Evolutionary conservation across 2,329 filamentous ascomycete species (phyloP).

Genomic region (Fusarium sp.): DNA sequence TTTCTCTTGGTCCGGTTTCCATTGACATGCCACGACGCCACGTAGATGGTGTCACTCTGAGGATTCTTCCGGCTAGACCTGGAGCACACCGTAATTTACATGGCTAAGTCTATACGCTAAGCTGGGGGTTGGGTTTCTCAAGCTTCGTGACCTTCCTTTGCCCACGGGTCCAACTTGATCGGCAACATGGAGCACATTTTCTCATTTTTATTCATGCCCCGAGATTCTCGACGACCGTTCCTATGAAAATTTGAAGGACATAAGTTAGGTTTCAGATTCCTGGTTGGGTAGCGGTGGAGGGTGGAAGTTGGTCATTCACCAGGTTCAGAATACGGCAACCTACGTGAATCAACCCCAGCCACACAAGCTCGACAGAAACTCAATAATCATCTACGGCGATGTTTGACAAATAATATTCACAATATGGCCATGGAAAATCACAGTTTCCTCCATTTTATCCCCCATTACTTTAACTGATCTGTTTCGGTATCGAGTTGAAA

Average conservation of each 20-base stretch:
- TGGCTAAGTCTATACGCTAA: not conserved
- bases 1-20: slow-evolving; percentile 2
- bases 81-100: slow-evolving; percentile 25
- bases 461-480: not conserved
- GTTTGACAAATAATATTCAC: not conserved
- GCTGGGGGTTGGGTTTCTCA: not conserved
- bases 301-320: not conserved
- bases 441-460: not conserved
- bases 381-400: not conserved
- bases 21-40: slow-evolving; percentile 1
- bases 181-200: not conserved
- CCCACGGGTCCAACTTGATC: not conserved
- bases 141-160: not conserved
- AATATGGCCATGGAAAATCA: not conserved
- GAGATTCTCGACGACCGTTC: not conserved
- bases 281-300: not conserved
- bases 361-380: not conserved
- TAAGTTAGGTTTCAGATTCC: not conserved
- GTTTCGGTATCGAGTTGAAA: not conserved
- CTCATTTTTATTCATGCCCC: not conserved
- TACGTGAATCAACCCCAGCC: not conserved
- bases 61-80: slow-evolving; percentile 5
- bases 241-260: not conserved
- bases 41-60: slow-evolving; percentile 1
- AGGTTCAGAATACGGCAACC: not conserved